Evolutionary conservation across 768 basidiomycete genomes (phyloP).

Genomic region (Naganishia vaughanmartiniae): DNA sequence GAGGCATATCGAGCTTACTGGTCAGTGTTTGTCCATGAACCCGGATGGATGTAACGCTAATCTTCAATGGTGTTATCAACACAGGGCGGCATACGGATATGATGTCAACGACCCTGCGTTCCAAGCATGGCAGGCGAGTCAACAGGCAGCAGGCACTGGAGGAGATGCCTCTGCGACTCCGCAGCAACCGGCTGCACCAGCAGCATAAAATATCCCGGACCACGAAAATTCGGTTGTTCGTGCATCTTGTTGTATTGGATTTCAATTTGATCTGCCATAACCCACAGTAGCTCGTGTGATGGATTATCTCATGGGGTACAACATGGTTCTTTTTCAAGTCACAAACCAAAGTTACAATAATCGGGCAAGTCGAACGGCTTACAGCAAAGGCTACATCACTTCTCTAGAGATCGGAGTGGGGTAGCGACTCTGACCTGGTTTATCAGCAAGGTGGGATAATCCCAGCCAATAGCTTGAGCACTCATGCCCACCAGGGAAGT

Average conservation of each 20-base stretch:
- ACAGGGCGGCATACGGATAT: conserved; percentile 38
- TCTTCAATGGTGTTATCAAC: neutral
- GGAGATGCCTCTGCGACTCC: conserved; percentile 17
- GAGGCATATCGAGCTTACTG: conserved; percentile 50
- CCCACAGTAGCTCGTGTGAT: neutral
- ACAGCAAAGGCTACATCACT: too few relatives aligned
- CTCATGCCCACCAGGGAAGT: conserved; percentile 42
- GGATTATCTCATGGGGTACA: neutral
- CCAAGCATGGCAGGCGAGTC: conserved; percentile 19
- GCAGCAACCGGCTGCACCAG: conserved; percentile 13
- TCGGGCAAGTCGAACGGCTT: too few relatives aligned
- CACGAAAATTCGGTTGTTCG: neutral
- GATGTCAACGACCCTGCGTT: conserved; percentile 50
- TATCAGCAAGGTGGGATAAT: conserved; percentile 35
- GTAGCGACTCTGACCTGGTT: conserved; percentile 35
- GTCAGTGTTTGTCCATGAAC: conserved; percentile 24
- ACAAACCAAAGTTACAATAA: too few relatives aligned
- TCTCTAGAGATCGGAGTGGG: neutral
- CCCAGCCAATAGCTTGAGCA: conserved; percentile 44
- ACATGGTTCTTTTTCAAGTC: too few relatives aligned
- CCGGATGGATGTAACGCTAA: neutral
- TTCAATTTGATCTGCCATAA: neutral
- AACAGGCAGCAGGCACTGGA: conserved; percentile 14
- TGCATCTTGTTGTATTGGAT: conserved; percentile 9
- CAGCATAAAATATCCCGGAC: neutral